Percentiles rank a stretch among this genome's conserved stretches.
Conservation (phyloP, 192 early-diverging fungal genomes). For the Mortierella claussenii region DNA sequence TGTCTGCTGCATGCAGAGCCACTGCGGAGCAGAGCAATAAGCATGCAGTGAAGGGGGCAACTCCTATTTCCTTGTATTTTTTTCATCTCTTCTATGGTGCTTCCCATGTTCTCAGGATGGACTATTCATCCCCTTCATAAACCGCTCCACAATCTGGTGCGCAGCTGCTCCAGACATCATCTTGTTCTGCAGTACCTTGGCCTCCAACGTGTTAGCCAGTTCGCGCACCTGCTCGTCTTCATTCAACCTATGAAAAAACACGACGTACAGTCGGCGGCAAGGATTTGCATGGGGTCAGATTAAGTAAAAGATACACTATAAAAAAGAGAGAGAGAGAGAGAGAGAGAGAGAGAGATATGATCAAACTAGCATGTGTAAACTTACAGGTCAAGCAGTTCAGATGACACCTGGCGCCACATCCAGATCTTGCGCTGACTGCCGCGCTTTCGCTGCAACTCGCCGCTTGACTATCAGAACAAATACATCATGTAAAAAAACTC, state of each 20-base stretch:
- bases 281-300: too few relatives aligned
- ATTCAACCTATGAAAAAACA: slow-evolving; percentile 38
- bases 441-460: slow-evolving; percentile 55
- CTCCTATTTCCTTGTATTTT: too few relatives aligned
- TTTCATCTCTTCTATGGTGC: too few relatives aligned
- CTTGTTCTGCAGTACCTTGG: slow-evolving; percentile 58
- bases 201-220: slow-evolving; percentile 54
- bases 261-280: too few relatives aligned
- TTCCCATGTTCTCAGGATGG: background rate
- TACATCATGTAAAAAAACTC: too few relatives aligned
- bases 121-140: slow-evolving; percentile 48
- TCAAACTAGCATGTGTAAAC: too few relatives aligned
- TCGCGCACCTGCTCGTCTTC: slow-evolving; percentile 46
- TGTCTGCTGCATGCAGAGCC: too few relatives aligned
- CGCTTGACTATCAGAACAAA: slow-evolving; percentile 33
- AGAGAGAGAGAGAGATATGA: background rate
- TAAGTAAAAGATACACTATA: too few relatives aligned
- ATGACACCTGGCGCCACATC: slow-evolving; percentile 78
- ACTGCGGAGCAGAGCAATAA: too few relatives aligned
- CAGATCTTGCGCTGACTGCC: slow-evolving; percentile 69
- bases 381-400: slow-evolving; percentile 69
- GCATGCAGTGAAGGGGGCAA: too few relatives aligned
- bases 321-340: too few relatives aligned
- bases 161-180: slow-evolving; percentile 63
- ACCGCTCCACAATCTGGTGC: slow-evolving; percentile 61